Evolutionary conservation across 495 filamentous ascomycete genomes (phyloP).

Genomic region (Tuber indicum): DNA sequence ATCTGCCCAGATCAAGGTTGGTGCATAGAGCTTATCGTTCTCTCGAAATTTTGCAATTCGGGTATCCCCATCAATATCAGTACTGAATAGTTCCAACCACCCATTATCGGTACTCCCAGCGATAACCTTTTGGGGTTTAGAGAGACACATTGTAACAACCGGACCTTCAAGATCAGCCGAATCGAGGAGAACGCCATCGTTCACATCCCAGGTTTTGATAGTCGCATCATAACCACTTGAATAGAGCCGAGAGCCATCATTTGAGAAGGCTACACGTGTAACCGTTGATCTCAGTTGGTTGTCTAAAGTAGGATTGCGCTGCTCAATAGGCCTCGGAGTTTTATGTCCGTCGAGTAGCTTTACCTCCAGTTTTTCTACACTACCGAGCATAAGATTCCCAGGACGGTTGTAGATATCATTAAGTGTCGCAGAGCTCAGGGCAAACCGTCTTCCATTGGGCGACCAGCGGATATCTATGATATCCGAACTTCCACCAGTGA

Average conservation of each 20-base stretch:
- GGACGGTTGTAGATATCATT: constrained; percentile 36
- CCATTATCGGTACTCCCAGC: constrained; percentile 49
- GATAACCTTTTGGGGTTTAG: constrained; percentile 31
- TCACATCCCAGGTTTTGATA: constrained; percentile 65
- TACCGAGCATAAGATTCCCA: constrained; percentile 39
- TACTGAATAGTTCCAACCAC: constrained; percentile 47
- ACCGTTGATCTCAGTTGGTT: constrained; percentile 29
- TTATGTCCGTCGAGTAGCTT: constrained; percentile 34
- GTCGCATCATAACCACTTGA: constrained; percentile 76
- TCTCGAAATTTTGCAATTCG: constrained; percentile 9
- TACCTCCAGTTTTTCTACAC: constrained; percentile 13
- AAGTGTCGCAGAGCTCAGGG: background rate
- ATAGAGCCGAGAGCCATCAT: constrained; percentile 53
- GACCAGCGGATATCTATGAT: constrained; percentile 37
- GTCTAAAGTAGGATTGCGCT: constrained; percentile 4
- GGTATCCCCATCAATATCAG: constrained; percentile 16
- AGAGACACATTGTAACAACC: constrained; percentile 62
- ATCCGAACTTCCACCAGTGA: constrained; percentile 33
- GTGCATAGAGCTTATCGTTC: constrained; percentile 19
- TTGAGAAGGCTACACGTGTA: constrained; percentile 25
- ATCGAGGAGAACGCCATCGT: constrained; percentile 43
- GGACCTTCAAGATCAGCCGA: constrained; percentile 49
- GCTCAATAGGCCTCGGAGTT: background rate
- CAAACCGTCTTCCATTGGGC: constrained; percentile 23
- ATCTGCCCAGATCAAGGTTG: constrained; percentile 22